Evolutionary conservation across 306 rosid species (phyloP), one percentile per base, ranked within the genome.

Genomic region (Lablab purpureus): DNA sequence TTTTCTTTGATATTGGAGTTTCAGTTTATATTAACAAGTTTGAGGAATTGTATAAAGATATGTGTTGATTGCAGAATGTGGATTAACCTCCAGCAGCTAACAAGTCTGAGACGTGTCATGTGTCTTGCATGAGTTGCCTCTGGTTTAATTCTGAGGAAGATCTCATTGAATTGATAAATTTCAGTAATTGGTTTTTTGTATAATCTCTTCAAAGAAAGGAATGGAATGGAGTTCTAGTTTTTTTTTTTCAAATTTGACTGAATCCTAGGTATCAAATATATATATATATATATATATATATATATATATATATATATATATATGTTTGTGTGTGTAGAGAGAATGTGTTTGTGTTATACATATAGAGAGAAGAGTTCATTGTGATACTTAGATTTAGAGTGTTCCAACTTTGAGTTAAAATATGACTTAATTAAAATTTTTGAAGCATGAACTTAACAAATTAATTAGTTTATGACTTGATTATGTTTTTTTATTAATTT

Each of bases 21-120:
- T 37, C 52, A 21, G 47, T 77, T 71, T 64, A 54, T 66, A 14
- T 73, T 65, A 27, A 27, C 3, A 13, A 67, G 72, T 83, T 51
- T 72, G 45, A 73, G 50, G 78, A 64, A 17, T 63, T 84, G 73
- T 79, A 43, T 43, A 69, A 68, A 79, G 78, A 51, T 59, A 51
- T 43, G 55, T 68, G 73, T 78, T 58, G 77, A 47, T 71, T 73
- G 83, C 43, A 47, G 63, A 78, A 40, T 14, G 18, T 67, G 83
- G 41, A 51, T 83, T 83, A 74, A 82, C 74, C 64, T 83, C 22
- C 28, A 64, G 76, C 60, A 37, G 83, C 83, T 73, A 77, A 83
- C 78, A 47, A 32, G 47, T 60, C 69, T 72, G 64, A 50, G 69
- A 41, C 6, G 28, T 67, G 28, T 59, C 41, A 22, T 27, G 32